Base-by-base conservation (phyloP, 257 asterid genomes). In the Forsythia suspensa region DNA sequence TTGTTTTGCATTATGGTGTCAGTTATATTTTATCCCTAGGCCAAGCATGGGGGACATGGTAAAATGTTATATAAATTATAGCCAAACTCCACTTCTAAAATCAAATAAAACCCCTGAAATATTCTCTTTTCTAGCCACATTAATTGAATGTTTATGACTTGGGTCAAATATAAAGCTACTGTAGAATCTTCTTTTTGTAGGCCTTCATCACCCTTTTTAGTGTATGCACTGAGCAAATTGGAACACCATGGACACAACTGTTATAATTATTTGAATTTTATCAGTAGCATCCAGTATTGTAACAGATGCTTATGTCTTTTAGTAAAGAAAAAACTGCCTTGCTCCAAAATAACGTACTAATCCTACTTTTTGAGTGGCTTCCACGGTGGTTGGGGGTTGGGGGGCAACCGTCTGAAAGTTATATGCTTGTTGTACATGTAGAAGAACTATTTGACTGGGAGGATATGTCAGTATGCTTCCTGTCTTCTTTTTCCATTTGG, bases 131-230 rank as follows among this genome's bases (percentile, higher is more conserved):
- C 72, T 4, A 38, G 8, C 71, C 39, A 66, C 43, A 38, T 40
- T 70, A 18, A 6, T 40, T 55, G 41, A 67, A 71, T 24, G 13
- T 46, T 37, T 8, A 66, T 8, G 68, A 20, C 68, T 57, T 73
- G 29, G n/a, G 20, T 63, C 73, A 44, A 63, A 8, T 11, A 34
- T 59, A 18, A 43, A 41, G 34, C 8, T 34, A 72, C 18, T 61
- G 55, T 10, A 61, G 46, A 73, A 73, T 74, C 39, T 21, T 38
- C n/a, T 67, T 66, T 69, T 61, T 39, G 44, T 44, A 77, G 73
- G 57, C 46, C 38, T 52, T 63, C 73, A 43, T 24, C 21, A 15
- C 8, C 24, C 63, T 16, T 52, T 51, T 12, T 52, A 15, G 63
- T 52, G 24, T 52, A 15, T 3, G 24, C 15, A 52, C 20, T 18